These are phyloP conservation scores for Colletotrichum navitas DNA, from an alignment of 2,329 filamentous ascomycete genomes.

Conservation along the genomic window DNA sequence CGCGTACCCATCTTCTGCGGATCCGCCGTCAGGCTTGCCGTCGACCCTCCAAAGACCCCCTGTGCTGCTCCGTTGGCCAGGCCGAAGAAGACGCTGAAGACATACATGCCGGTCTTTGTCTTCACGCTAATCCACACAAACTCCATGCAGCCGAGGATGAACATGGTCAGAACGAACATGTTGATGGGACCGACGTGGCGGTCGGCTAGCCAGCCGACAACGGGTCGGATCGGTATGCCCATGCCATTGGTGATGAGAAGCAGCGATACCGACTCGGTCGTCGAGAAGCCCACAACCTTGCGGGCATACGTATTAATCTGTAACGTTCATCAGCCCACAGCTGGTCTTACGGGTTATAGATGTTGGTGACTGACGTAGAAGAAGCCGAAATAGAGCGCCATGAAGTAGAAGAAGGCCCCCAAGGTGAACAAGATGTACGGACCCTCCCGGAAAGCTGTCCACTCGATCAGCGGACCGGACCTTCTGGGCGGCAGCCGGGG, in stretches of 20 bases:
- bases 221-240: constrained; percentile 66
- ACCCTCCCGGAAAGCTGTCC: constrained; percentile 67
- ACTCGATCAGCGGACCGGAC: constrained; percentile 66
- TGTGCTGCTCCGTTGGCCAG: constrained; percentile 58
- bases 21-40: constrained; percentile 58
- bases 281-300: constrained; percentile 59
- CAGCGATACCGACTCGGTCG: constrained; percentile 64
- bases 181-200: constrained; percentile 66
- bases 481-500: constrained; percentile 63
- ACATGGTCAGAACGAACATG: constrained; percentile 62
- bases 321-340: constrained; percentile 57
- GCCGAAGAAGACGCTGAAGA: constrained; percentile 60
- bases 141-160: constrained; percentile 60
- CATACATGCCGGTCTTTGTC: constrained; percentile 55
- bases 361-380: constrained; percentile 54
- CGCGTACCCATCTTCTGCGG: constrained; percentile 59
- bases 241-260: constrained; percentile 70
- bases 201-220: constrained; percentile 67
- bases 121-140: constrained; percentile 68
- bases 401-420: constrained; percentile 63
- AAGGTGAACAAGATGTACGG: constrained; percentile 66
- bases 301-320: constrained; percentile 61
- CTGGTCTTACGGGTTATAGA: too few relatives aligned
- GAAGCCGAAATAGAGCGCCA: constrained; percentile 64
- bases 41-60: constrained; percentile 55